A percentile compares a stretch with the other conserved stretches of the same genome.
Evolutionary conservation across 805 yeast genomes (phyloP).

Genomic region (Gaillardinia entomophila): DNA sequence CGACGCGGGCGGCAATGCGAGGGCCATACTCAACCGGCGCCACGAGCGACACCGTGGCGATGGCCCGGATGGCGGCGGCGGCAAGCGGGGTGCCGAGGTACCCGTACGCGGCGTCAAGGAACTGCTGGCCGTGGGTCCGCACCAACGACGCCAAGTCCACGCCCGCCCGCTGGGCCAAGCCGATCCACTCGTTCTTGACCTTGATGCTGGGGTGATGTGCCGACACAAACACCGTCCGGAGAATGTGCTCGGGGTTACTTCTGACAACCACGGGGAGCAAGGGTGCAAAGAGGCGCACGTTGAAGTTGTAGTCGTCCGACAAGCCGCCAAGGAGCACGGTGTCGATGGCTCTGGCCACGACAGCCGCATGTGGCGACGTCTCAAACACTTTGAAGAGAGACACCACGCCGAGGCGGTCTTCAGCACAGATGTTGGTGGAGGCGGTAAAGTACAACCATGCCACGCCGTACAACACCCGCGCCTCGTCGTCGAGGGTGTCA

Average conservation of each 20-base stretch:
- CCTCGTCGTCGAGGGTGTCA: slow-evolving; percentile 4
- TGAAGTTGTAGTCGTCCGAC: slow-evolving; percentile 2
- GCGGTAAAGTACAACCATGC: slow-evolving; percentile 45
- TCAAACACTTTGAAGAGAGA: not conserved
- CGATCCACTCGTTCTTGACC: slow-evolving; percentile 68
- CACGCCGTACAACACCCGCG: slow-evolving; percentile 30
- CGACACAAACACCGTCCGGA: slow-evolving; percentile 14
- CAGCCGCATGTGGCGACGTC: too few relatives aligned
- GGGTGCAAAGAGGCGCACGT: not conserved
- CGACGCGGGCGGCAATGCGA: slow-evolving; percentile 37
- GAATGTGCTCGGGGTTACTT: not conserved
- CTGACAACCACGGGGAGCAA: not conserved
- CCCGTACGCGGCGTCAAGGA: too few relatives aligned
- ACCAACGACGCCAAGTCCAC: too few relatives aligned
- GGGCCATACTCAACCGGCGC: slow-evolving; percentile 55
- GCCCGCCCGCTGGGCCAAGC: slow-evolving; percentile 45
- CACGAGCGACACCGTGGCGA: slow-evolving; percentile 49
- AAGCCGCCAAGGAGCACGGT: slow-evolving; percentile 40
- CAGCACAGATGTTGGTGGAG: slow-evolving; percentile 33
- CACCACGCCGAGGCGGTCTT: slow-evolving; percentile 15
- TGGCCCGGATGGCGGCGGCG: too few relatives aligned
- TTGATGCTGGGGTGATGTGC: slow-evolving; percentile 17
- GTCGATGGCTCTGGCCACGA: slow-evolving; percentile 9
- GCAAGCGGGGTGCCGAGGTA: too few relatives aligned
- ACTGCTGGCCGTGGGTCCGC: too few relatives aligned